These are phyloP conservation scores for Candida xiaguanensis DNA, from an alignment of 805 yeast species.

Conservation along the genomic window DNA sequence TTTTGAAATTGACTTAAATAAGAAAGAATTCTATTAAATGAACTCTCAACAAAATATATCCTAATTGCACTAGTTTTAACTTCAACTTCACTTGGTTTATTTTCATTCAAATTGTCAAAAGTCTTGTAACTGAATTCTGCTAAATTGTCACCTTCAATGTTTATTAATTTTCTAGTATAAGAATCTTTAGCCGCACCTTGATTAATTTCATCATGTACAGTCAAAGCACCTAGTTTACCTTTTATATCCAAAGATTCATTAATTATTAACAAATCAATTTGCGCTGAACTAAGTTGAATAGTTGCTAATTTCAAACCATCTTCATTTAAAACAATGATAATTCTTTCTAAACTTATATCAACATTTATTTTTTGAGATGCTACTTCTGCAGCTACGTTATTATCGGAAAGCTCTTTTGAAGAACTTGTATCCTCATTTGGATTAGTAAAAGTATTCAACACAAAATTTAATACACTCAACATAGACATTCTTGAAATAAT, in stretches of 20 bases:
- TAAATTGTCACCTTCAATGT: slow-evolving; percentile 76
- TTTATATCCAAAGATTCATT: slow-evolving; percentile 75
- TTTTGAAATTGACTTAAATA: slow-evolving; percentile 71
- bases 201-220: slow-evolving; percentile 71
- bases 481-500: slow-evolving; percentile 75
- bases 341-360: slow-evolving; percentile 64
- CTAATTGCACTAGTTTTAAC: slow-evolving; percentile 74
- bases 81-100: slow-evolving; percentile 47
- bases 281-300: slow-evolving; percentile 68
- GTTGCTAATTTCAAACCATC: slow-evolving; percentile 82
- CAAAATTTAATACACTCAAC: slow-evolving; percentile 73
- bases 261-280: slow-evolving; percentile 56
- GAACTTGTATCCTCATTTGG: slow-evolving; percentile 67
- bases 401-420: slow-evolving; percentile 68
- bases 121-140: slow-evolving; percentile 86
- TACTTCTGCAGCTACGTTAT: slow-evolving; percentile 50
- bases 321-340: slow-evolving; percentile 73
- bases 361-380: slow-evolving; percentile 77
- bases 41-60: slow-evolving; percentile 76
- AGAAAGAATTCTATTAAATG: slow-evolving; percentile 62
- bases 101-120: slow-evolving; percentile 51
- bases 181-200: slow-evolving; percentile 60
- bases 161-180: slow-evolving; percentile 58
- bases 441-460: slow-evolving; percentile 82
- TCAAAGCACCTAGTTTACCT: slow-evolving; percentile 73